These are phyloP conservation scores for Diacronema lutheri DNA, from an alignment of 78 protist genomes.

Conservation along the genomic window DNA sequence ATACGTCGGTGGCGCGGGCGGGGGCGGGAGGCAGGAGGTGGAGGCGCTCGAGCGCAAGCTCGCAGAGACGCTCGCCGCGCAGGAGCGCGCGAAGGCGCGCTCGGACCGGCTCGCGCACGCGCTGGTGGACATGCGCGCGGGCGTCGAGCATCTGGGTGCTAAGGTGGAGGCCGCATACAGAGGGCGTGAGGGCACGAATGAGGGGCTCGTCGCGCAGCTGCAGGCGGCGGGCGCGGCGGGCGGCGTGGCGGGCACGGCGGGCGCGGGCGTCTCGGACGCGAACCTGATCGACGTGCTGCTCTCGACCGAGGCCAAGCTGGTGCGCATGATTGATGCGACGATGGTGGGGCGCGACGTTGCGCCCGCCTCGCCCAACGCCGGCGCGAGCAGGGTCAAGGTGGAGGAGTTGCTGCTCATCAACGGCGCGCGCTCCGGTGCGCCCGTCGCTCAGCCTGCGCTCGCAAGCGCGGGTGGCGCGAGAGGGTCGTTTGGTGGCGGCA, in stretches of 20 bases:
- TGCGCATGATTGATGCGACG: too few species aligned
- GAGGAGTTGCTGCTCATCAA: too few species aligned
- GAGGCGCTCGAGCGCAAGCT: slow-evolving; percentile 28
- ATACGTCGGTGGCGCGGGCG: slow-evolving; percentile 26
- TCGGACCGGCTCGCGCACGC: slow-evolving; percentile 38
- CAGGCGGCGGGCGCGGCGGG: neutral
- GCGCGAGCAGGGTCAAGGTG: too few species aligned
- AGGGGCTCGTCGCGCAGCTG: neutral
- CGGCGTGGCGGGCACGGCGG: neutral
- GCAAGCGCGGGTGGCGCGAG: too few species aligned
- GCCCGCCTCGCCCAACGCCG: too few species aligned
- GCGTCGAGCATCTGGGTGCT: slow-evolving; percentile 61
- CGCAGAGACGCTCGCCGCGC: neutral
- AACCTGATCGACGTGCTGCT: neutral
- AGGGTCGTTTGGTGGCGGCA: too few species aligned
- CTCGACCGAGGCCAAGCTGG: neutral
- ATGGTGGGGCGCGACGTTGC: neutral
- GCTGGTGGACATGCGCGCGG: slow-evolving; percentile 55
- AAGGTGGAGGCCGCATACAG: slow-evolving; percentile 31
- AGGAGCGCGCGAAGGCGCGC: neutral
- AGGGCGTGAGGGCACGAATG: neutral
- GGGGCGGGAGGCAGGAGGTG: slow-evolving; percentile 6
- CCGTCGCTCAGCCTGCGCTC: too few species aligned
- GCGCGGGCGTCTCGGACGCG: neutral
- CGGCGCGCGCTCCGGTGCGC: too few species aligned